Conservation (phyloP, 139 green algal genomes). For the Edaphochlamys debaryana region DNA sequence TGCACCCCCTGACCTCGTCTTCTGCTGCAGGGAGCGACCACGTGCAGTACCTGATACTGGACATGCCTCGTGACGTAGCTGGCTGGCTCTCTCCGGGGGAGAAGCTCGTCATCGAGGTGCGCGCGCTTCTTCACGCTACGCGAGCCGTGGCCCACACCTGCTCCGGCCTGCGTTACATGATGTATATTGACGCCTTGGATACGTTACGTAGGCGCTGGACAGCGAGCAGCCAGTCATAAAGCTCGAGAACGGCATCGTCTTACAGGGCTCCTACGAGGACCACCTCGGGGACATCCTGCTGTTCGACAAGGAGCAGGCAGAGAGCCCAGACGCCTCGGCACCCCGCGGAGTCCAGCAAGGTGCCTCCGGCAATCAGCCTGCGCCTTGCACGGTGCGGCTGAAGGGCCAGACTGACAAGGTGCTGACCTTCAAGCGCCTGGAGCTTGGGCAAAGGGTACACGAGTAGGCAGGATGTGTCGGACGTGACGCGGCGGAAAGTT, state of each 20-base stretch:
- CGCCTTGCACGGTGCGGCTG: slow-evolving; percentile 15
- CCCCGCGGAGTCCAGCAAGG: too few relatives aligned
- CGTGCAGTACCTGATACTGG: slow-evolving; percentile 35
- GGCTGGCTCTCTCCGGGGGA: slow-evolving; percentile 6
- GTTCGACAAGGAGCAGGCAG: background rate
- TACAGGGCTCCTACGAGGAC: slow-evolving; percentile 38
- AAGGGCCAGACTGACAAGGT: slow-evolving; percentile 28
- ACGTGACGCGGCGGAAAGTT: too few relatives aligned
- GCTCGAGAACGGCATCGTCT: slow-evolving; percentile 25
- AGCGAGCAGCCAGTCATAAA: slow-evolving; percentile 20
- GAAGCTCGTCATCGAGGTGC: slow-evolving; percentile 18
- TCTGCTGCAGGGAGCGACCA: slow-evolving; percentile 39
- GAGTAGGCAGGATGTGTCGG: too few relatives aligned
- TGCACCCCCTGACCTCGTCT: too few relatives aligned
- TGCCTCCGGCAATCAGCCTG: background rate
- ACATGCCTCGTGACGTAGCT: slow-evolving; percentile 31
- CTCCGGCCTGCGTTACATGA: too few relatives aligned
- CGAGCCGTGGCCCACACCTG: too few relatives aligned
- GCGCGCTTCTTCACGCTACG: too few relatives aligned
- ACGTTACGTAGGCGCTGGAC: slow-evolving; percentile 25
- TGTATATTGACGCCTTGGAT: background rate
- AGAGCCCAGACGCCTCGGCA: background rate
- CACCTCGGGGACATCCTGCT: slow-evolving; percentile 27
- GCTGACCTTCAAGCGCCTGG: slow-evolving; percentile 23
- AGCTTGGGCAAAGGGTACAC: too few relatives aligned